phyloP scores from a whole-genome alignment of 2,329 filamentous ascomycete genomes.

The Arthroderma sp. region DNA sequence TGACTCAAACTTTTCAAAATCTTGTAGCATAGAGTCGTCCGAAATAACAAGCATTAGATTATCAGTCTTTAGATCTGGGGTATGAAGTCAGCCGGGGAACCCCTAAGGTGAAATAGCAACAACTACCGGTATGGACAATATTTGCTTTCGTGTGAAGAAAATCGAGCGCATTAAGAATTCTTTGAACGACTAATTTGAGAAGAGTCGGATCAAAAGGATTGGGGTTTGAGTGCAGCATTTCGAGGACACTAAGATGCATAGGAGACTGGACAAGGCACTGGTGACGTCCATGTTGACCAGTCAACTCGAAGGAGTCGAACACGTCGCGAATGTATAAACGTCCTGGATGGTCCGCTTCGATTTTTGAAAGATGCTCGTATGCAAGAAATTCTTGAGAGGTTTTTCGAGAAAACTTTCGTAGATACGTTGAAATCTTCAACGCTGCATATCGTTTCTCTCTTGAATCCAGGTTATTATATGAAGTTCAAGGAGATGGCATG shows the following conservation, averaged over 20 bases:
- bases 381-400: slow-evolving; percentile 16
- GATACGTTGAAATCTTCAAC: slow-evolving; percentile 13
- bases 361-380: slow-evolving; percentile 18
- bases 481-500: slow-evolving; percentile 3
- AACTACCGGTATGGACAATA: slow-evolving; percentile 32
- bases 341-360: slow-evolving; percentile 17
- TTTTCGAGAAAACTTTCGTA: slow-evolving; percentile 9
- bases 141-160: slow-evolving; percentile 31
- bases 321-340: slow-evolving; percentile 17
- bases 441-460: slow-evolving; percentile 15
- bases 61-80: too few relatives aligned
- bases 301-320: slow-evolving; percentile 22
- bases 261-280: slow-evolving; percentile 23
- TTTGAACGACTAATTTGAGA: slow-evolving; percentile 25
- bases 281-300: slow-evolving; percentile 15
- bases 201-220: slow-evolving; percentile 26
- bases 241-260: slow-evolving; percentile 29
- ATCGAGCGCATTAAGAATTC: slow-evolving; percentile 31
- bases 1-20: slow-evolving; percentile 19
- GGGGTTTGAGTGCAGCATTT: slow-evolving; percentile 27
- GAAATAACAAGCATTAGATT: slow-evolving; percentile 5
- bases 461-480: slow-evolving; percentile 4
- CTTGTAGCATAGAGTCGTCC: slow-evolving; percentile 17
- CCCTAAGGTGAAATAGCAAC: too few relatives aligned
- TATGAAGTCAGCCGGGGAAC: too few relatives aligned